Conservation (phyloP, 2,329 filamentous ascomycete species). For the Penicillium sp. region DNA sequence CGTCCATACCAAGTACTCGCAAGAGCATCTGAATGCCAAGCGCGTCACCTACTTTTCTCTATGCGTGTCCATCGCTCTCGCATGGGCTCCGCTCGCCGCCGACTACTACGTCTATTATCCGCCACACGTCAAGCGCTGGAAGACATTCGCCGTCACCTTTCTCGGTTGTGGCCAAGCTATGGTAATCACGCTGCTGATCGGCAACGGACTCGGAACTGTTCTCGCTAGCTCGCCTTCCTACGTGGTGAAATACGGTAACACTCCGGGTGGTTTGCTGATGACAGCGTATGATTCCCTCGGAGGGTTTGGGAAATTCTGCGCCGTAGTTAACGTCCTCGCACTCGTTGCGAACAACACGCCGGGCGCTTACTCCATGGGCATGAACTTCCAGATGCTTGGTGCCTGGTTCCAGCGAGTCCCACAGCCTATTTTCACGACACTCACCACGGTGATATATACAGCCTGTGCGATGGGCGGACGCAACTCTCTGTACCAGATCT, state of each 20-base stretch:
- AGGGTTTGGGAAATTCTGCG: constrained; percentile 46
- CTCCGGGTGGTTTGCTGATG: constrained; percentile 40
- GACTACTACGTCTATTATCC: constrained; percentile 50
- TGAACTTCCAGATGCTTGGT: constrained; percentile 48
- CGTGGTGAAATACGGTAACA: constrained; percentile 21
- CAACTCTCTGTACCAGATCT: constrained; percentile 46
- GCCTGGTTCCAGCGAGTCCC: constrained; percentile 40
- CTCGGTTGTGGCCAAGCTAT: constrained; percentile 36
- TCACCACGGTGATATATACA: constrained; percentile 44
- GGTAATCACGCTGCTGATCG: constrained; percentile 39
- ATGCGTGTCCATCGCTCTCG: constrained; percentile 35
- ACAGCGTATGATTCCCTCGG: constrained; percentile 42
- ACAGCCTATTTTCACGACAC: constrained; percentile 44
- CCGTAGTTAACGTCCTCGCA: constrained; percentile 44
- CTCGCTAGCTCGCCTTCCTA: constrained; percentile 31
- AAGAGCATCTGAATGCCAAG: constrained; percentile 34
- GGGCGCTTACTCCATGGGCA: constrained; percentile 46
- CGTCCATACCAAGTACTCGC: constrained; percentile 27
- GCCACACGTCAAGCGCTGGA: constrained; percentile 35
- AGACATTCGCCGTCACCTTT: constrained; percentile 41
- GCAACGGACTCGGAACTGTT: constrained; percentile 44
- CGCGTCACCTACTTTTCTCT: constrained; percentile 40
- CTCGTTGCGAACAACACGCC: constrained; percentile 48
- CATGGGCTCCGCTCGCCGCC: constrained; percentile 38
- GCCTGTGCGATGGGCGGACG: constrained; percentile 47